phyloP scores from a whole-genome alignment of 768 basidiomycete species.

The Chalciporus sphaerocephalus region DNA sequence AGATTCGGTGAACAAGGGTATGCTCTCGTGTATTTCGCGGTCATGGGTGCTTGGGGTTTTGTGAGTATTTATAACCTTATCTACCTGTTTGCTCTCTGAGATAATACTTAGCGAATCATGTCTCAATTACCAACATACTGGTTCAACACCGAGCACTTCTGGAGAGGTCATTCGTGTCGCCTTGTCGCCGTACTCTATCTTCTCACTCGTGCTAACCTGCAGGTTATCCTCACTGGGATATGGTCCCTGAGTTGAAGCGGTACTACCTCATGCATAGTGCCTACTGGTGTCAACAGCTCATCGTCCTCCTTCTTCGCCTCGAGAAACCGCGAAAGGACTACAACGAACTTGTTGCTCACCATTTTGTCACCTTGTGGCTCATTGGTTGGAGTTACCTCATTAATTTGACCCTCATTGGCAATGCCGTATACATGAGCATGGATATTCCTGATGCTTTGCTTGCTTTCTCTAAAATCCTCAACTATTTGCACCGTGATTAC shows the following conservation, averaged over 20 bases:
- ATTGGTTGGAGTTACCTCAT: slow-evolving; percentile 83
- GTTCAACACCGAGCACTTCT: slow-evolving; percentile 80
- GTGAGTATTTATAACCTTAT: slow-evolving; percentile 41
- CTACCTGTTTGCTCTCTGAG: neutral
- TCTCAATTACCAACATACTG: slow-evolving; percentile 75
- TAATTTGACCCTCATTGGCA: slow-evolving; percentile 84
- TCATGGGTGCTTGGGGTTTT: slow-evolving; percentile 70
- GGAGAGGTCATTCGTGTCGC: slow-evolving; percentile 54
- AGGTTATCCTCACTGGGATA: slow-evolving; percentile 89
- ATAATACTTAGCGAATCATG: slow-evolving; percentile 70
- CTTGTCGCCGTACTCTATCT: neutral
- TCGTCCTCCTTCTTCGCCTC: slow-evolving; percentile 77
- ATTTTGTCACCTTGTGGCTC: slow-evolving; percentile 92
- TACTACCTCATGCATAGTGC: slow-evolving; percentile 93
- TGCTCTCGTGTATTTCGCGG: slow-evolving; percentile 72
- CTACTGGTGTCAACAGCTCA: slow-evolving; percentile 92
- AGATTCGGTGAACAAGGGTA: slow-evolving; percentile 93
- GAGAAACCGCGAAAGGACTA: slow-evolving; percentile 97
- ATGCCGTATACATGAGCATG: slow-evolving; percentile 94
- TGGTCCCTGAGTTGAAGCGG: slow-evolving; percentile 78
- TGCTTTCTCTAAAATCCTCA: slow-evolving; percentile 79
- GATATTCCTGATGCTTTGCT: slow-evolving; percentile 90
- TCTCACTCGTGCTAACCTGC: neutral
- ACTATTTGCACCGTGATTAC: slow-evolving; percentile 72
- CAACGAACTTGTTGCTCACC: slow-evolving; percentile 81